phyloP scores from a whole-genome alignment of 805 yeast species.

The Teunomyces cretensis region DNA sequence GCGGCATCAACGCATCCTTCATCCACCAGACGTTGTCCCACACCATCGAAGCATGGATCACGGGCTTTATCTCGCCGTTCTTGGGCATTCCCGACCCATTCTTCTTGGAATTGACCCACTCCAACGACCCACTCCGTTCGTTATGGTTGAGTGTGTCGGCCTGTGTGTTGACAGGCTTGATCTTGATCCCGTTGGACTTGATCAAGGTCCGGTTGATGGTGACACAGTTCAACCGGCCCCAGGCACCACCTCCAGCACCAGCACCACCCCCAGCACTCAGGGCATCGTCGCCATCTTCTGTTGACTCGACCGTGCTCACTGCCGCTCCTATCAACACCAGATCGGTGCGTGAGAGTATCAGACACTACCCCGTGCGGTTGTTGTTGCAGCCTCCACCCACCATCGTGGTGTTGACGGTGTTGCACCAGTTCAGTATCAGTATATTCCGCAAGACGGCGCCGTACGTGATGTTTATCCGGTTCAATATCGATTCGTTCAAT shows the following conservation, averaged over 20 bases:
- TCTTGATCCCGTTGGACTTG: slow-evolving; percentile 78
- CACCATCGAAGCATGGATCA: slow-evolving; percentile 87
- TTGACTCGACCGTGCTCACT: slow-evolving; percentile 9
- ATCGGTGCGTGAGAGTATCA: slow-evolving; percentile 69
- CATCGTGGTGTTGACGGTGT: slow-evolving; percentile 46
- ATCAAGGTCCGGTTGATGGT: slow-evolving; percentile 76
- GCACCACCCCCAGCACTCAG: not conserved
- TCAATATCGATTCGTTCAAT: slow-evolving; percentile 65
- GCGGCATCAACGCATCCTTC: slow-evolving; percentile 78
- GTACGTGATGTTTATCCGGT: slow-evolving; percentile 53
- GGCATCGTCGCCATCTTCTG: not conserved
- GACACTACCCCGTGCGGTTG: slow-evolving; percentile 54
- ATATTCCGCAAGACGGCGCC: slow-evolving; percentile 68
- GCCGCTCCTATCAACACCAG: slow-evolving; percentile 37
- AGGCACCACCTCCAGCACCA: slow-evolving; percentile 1
- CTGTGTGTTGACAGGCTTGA: slow-evolving; percentile 65
- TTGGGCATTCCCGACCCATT: slow-evolving; percentile 85
- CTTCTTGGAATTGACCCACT: slow-evolving; percentile 77
- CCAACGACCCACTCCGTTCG: slow-evolving; percentile 72
- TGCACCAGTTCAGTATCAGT: slow-evolving; percentile 61
- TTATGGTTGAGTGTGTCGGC: slow-evolving; percentile 68
- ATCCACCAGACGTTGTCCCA: slow-evolving; percentile 70
- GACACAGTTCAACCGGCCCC: slow-evolving; percentile 49
- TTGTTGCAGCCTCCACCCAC: slow-evolving; percentile 57
- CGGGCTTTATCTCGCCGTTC: slow-evolving; percentile 81